Conservation (phyloP, 2,329 filamentous ascomycete species). For the Aspergillus sp. region DNA sequence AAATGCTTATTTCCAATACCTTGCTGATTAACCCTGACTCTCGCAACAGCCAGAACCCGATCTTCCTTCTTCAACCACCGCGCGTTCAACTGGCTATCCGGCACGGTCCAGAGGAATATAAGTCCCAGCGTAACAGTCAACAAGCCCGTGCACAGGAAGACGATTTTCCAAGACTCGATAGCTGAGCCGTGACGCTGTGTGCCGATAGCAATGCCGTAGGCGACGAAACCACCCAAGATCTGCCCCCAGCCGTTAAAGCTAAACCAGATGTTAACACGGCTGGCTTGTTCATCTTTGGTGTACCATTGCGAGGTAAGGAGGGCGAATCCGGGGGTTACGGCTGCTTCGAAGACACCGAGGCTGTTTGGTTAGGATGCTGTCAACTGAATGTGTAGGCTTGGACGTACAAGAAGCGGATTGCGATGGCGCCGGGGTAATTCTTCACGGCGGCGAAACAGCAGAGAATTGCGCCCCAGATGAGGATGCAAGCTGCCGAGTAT, state of each 20-base stretch:
- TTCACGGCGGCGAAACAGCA: conserved; percentile 57
- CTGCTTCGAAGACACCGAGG: conserved; percentile 61
- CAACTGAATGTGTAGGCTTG: neutral
- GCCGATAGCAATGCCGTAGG: conserved; percentile 57
- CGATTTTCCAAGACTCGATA: conserved; percentile 61
- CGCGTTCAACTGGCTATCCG: conserved; percentile 56
- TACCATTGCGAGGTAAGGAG: conserved; percentile 65
- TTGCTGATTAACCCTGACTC: conserved; percentile 67
- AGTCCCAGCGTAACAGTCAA: conserved; percentile 45
- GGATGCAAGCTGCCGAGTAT: conserved; percentile 58
- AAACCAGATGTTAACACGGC: conserved; percentile 61
- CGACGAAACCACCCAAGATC: conserved; percentile 56
- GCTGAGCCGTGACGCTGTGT: conserved; percentile 48
- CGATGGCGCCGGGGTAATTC: conserved; percentile 56
- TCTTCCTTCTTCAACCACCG: conserved; percentile 61
- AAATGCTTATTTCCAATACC: conserved; percentile 66
- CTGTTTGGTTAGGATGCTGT: conserved; percentile 28
- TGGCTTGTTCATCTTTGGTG: conserved; percentile 61
- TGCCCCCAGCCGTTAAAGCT: conserved; percentile 59
- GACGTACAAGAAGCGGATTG: conserved; percentile 48
- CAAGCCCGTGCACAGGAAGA: conserved; percentile 50
- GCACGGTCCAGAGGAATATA: conserved; percentile 47
- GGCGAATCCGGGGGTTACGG: conserved; percentile 62
- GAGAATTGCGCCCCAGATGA: conserved; percentile 57
- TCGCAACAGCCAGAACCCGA: conserved; percentile 60